A percentile compares a stretch with the other conserved stretches of the same genome.
phyloP scores from a whole-genome alignment of 441 rosid species.

The Mallotus repandus region DNA sequence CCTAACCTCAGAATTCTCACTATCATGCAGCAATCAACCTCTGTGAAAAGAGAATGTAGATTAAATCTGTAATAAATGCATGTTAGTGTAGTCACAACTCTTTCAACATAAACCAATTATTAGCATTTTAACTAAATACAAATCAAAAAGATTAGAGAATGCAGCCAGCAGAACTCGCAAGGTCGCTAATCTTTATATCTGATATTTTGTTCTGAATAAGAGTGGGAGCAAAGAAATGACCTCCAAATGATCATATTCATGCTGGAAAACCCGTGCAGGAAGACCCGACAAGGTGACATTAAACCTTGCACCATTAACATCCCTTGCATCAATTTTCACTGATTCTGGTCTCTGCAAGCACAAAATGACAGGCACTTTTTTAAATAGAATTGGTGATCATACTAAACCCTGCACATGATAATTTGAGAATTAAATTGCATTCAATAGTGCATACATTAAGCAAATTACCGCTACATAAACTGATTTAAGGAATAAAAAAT shows the following conservation, averaged over 20 bases:
- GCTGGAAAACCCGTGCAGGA: conserved; percentile 89
- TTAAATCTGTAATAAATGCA: neutral
- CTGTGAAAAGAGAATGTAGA: too few species aligned
- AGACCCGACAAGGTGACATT: conserved; percentile 66
- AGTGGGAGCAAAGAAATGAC: conserved; percentile 34
- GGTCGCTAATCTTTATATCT: neutral
- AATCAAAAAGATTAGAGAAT: neutral
- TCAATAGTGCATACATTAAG: neutral
- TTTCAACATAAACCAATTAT: neutral
- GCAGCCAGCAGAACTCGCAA: neutral
- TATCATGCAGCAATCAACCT: neutral
- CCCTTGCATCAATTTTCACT: conserved; percentile 83
- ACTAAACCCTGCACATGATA: neutral
- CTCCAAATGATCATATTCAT: conserved; percentile 92
- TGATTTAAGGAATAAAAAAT: neutral
- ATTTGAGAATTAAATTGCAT: neutral
- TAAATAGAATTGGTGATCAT: neutral
- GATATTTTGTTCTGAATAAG: neutral
- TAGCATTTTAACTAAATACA: neutral
- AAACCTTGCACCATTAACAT: conserved; percentile 69
- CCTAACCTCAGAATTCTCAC: neutral
- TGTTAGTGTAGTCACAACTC: neutral
- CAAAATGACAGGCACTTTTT: conserved; percentile 2
- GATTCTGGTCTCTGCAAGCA: conserved; percentile 81
- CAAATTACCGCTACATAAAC: neutral